These are phyloP conservation scores for Paraphoma sp. DNA, from an alignment of 2,329 filamentous ascomycete species.

Conservation along the genomic window DNA sequence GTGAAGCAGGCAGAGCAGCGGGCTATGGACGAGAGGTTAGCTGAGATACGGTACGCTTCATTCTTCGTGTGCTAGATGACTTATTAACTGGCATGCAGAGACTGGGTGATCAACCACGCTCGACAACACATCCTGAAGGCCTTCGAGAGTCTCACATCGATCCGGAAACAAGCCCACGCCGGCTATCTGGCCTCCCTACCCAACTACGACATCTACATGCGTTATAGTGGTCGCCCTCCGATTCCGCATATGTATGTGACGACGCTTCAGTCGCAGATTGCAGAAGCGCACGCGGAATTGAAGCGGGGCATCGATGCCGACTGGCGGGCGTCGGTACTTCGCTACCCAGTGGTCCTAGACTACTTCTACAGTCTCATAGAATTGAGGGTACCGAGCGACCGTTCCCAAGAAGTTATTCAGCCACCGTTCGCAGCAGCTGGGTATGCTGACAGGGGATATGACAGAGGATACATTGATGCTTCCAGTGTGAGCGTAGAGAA, in stretches of 20 bases:
- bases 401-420: constrained; percentile 44
- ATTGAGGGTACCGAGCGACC: constrained; percentile 67
- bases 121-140: constrained; percentile 53
- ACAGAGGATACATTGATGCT: constrained; percentile 39
- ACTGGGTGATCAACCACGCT: constrained; percentile 56
- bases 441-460: constrained; percentile 47
- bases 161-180: constrained; percentile 50
- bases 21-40: constrained; percentile 45
- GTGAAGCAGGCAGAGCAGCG: constrained; percentile 49
- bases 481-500: constrained; percentile 34
- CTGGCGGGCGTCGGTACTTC: constrained; percentile 76
- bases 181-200: constrained; percentile 54
- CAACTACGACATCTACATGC: constrained; percentile 55
- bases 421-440: constrained; percentile 49
- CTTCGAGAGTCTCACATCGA: constrained; percentile 50
- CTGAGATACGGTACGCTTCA: constrained; percentile 41
- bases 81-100: constrained; percentile 41
- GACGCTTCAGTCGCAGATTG: constrained; percentile 60
- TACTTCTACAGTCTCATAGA: constrained; percentile 79
- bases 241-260: constrained; percentile 50
- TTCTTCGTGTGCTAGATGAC: too few species aligned
- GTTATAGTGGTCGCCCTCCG: constrained; percentile 53
- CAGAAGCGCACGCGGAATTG: constrained; percentile 68
- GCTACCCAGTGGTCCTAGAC: constrained; percentile 80
- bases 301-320: constrained; percentile 80